Conservation (phyloP, 1,284 basidiomycete species). For the Pseudozyma thailandica region DNA sequence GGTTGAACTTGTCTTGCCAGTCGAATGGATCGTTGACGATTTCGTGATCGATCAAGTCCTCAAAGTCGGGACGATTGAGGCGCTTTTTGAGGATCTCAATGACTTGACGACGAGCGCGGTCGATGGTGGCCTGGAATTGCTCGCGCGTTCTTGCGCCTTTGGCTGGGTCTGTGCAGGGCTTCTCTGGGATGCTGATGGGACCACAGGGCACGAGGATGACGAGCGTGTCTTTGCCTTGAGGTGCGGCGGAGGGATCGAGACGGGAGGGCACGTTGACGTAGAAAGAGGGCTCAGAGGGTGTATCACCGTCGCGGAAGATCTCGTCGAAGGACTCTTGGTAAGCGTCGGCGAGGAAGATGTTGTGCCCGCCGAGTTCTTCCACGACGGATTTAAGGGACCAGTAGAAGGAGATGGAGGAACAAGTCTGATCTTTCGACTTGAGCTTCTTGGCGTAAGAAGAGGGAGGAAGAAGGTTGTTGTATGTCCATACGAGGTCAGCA, state of each 20-base stretch:
- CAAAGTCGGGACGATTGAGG: conserved; percentile 53
- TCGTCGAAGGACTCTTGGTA: conserved; percentile 72
- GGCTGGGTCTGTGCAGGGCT: conserved; percentile 32
- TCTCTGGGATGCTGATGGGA: conserved; percentile 58
- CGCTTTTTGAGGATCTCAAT: conserved; percentile 54
- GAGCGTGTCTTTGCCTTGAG: conserved; percentile 68
- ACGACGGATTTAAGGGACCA: conserved; percentile 71
- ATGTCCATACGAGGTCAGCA: conserved; percentile 72
- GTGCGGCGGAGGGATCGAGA: conserved; percentile 68
- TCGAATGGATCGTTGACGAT: conserved; percentile 67
- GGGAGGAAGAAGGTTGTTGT: conserved; percentile 70
- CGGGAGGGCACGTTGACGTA: conserved; percentile 72
- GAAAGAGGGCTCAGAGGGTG: conserved; percentile 72
- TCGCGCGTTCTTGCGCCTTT: conserved; percentile 48
- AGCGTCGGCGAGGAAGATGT: conserved; percentile 69
- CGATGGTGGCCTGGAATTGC: conserved; percentile 38
- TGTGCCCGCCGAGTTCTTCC: conserved; percentile 71
- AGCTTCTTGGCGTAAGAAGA: conserved; percentile 64
- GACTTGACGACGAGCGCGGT: conserved; percentile 55
- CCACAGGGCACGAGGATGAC: conserved; percentile 69
- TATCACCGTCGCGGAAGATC: conserved; percentile 71
- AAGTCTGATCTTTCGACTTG: conserved; percentile 68
- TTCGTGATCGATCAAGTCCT: conserved; percentile 52
- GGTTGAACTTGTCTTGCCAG: conserved; percentile 69
- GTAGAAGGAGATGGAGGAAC: conserved; percentile 73